Percentiles rank a stretch among this genome's conserved stretches.
Conservation (phyloP, 805 yeast species). For the Ogataea chonburiensis region DNA sequence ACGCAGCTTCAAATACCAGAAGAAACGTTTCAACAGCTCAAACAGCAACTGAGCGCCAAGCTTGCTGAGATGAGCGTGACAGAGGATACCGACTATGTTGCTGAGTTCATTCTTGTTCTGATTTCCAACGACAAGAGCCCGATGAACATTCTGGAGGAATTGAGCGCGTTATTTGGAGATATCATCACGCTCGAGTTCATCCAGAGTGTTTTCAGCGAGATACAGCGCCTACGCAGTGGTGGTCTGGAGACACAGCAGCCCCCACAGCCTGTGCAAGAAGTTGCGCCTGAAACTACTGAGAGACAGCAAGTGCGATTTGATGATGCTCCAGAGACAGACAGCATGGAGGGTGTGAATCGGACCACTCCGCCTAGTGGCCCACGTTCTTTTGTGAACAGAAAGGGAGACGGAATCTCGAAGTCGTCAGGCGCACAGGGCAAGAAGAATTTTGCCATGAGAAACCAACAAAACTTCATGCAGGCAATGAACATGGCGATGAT, state of each 20-base stretch:
- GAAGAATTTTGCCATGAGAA: constrained; percentile 37
- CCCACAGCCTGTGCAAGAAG: constrained; percentile 22
- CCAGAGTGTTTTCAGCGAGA: constrained; percentile 55
- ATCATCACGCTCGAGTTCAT: constrained; percentile 59
- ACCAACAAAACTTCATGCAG: constrained; percentile 42
- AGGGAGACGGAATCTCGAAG: constrained; percentile 22
- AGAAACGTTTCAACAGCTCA: constrained; percentile 41
- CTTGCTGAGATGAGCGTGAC: constrained; percentile 41
- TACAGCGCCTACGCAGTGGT: constrained; percentile 38
- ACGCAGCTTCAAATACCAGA: constrained; percentile 27
- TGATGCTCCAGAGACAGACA: constrained; percentile 19
- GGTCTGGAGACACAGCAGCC: constrained; percentile 13
- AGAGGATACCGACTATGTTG: constrained; percentile 59
- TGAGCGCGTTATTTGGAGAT: constrained; percentile 59
- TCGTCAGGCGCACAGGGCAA: constrained; percentile 12
- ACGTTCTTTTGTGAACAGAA: constrained; percentile 22
- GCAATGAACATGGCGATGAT: constrained; percentile 38
- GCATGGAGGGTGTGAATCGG: constrained; percentile 22
- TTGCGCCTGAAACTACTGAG: constrained; percentile 23
- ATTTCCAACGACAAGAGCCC: constrained; percentile 67
- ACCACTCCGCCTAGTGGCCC: constrained; percentile 23
- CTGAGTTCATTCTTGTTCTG: constrained; percentile 71
- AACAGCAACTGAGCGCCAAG: constrained; percentile 42
- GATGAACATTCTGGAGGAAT: constrained; percentile 58
- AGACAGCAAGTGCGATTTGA: constrained; percentile 33